Evolutionary conservation across 176 grass and related monocot species (phyloP).

Genomic region (Phoenix dactylifera): DNA sequence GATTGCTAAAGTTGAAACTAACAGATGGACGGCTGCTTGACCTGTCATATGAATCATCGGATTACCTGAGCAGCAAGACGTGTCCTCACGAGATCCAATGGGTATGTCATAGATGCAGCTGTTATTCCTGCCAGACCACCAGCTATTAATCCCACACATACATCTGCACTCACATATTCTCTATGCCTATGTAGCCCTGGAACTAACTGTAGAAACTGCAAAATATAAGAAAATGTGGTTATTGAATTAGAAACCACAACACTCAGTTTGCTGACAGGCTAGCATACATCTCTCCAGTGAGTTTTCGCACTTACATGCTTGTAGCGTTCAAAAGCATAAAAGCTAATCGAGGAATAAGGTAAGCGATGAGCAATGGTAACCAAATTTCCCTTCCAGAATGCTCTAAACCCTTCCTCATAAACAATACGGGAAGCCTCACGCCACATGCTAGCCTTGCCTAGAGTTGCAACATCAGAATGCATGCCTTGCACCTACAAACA

Average conservation of each 20-base stretch:
- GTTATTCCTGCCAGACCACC: slow-evolving; percentile 94
- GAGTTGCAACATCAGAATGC: slow-evolving; percentile 69
- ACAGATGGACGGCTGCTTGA: no score
- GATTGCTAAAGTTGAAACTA: no score
- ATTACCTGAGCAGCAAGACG: slow-evolving; percentile 86
- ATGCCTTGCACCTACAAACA: slow-evolving; percentile 85
- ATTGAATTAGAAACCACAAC: no score
- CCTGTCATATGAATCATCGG: neutral
- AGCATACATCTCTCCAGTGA: neutral
- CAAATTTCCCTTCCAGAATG: slow-evolving; percentile 97
- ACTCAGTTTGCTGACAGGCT: no score
- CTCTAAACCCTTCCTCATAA: slow-evolving; percentile 73
- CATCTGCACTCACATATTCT: slow-evolving; percentile 49
- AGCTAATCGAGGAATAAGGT: slow-evolving; percentile 91
- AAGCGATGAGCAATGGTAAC: slow-evolving; percentile 87
- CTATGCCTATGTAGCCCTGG: slow-evolving; percentile 57
- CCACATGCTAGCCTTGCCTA: slow-evolving; percentile 61
- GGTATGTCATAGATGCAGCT: slow-evolving; percentile 83
- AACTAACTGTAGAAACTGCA: slow-evolving; percentile 68
- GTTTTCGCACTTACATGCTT: slow-evolving; percentile 43
- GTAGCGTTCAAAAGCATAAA: slow-evolving; percentile 82
- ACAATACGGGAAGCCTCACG: slow-evolving; percentile 68
- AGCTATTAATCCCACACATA: slow-evolving; percentile 56
- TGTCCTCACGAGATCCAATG: slow-evolving; percentile 76
- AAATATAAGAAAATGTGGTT: neutral